These are phyloP conservation scores for Nemania diffusa DNA, from an alignment of 2,329 filamentous ascomycete genomes.

Conservation along the genomic window DNA sequence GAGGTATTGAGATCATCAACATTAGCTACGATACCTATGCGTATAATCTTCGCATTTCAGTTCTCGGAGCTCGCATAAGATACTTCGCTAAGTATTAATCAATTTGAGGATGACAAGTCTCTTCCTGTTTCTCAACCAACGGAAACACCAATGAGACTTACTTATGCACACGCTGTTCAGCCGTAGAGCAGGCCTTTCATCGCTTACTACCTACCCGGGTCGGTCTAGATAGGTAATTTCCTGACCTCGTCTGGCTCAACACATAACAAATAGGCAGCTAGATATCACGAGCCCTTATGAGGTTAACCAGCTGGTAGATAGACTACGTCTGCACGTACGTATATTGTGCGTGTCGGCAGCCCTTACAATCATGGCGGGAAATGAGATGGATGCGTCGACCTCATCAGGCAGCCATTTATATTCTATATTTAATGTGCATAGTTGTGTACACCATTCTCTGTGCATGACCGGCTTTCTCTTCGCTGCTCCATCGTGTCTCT, in stretches of 20 bases:
- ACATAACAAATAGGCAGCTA: slow-evolving; percentile 19
- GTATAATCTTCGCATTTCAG: slow-evolving; percentile 28
- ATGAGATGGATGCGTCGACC: not conserved
- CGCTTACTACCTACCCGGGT: no score
- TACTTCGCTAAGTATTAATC: not conserved
- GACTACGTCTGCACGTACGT: no score
- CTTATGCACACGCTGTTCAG: no score
- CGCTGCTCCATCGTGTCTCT: not conserved
- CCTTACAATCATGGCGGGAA: not conserved
- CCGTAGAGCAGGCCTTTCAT: not conserved
- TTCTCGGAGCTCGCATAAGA: slow-evolving; percentile 13
- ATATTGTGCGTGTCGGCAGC: no score
- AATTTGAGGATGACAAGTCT: not conserved
- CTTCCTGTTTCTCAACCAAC: slow-evolving; percentile 3
- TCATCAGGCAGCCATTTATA: not conserved
- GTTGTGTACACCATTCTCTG: not conserved
- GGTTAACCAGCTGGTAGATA: no score
- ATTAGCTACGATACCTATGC: no score
- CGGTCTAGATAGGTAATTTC: no score
- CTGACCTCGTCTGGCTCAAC: no score
- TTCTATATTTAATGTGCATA: not conserved
- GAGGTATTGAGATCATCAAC: no score
- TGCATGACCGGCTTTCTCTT: not conserved
- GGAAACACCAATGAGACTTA: not conserved
- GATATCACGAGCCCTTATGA: no score